Base-by-base conservation (phyloP, 345 rosid genomes). In the Populus davidiana region DNA sequence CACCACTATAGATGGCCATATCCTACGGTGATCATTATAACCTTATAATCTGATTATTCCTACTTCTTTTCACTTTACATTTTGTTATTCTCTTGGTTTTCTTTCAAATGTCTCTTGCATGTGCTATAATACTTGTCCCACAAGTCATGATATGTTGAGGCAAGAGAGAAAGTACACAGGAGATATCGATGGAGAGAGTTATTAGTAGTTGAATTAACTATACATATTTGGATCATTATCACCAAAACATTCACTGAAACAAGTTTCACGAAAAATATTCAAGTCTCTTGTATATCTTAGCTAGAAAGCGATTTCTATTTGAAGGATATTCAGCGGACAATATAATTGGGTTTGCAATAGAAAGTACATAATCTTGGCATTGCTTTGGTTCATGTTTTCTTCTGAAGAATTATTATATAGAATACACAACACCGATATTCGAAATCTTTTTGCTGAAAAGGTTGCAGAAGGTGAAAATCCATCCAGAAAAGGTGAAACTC, bases 1-100 rank as follows among this genome's bases (percentile, higher is more conserved):
- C 38, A 56, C 31, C 92, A 89, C 71, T 80, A 61, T 70, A 74
- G 83, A 81, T 91, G 94, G 94, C 94, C 94, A 29, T 91, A 91
- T 84, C 94, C 94, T 2, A 89, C 94, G 83, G 94, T 90, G 79
- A 77, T 75, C 23, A 8, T 43, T 65, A 31, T 63, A 17, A 41
- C 61, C 6, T 21, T 66, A 66, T 33, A 27, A 16, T 17, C 27
- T 31, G 14, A 29, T 17, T 25, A 25, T 25, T 52, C 23, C 4
- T 36, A 7, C 17, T 54, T 67, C 33, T 54, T 61, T 47, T 43
- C 23, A 14, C 9, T 69, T 20, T 13, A n/a, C 29, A 31, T 12
- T 25, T n/a, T 65, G 44, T 10, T 6, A 23, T 23, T 59, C 64
- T 56, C 27, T 9, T 23, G 23, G 25, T n/a, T 11, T 10, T 25